Evolutionary conservation across 495 filamentous ascomycete species (phyloP).

Genomic region (Elasticomyces elasticus): DNA sequence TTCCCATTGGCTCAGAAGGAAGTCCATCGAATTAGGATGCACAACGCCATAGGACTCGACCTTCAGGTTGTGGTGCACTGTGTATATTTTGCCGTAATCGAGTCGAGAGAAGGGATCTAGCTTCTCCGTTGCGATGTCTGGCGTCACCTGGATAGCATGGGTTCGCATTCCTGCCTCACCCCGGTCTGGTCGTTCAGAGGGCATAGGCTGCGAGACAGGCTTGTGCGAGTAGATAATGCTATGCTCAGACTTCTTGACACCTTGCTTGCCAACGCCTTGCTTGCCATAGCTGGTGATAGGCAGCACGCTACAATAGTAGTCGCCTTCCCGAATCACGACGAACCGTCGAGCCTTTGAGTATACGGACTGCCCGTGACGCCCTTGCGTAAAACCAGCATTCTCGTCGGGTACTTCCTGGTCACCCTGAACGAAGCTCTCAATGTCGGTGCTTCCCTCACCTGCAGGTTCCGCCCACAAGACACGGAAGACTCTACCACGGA

Average conservation of each 20-base stretch:
- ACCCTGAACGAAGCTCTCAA: slow-evolving; percentile 5
- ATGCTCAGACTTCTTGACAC: slow-evolving; percentile 21
- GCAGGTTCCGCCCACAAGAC: slow-evolving; percentile 23
- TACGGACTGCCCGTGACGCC: slow-evolving; percentile 11
- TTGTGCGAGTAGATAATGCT: slow-evolving; percentile 26
- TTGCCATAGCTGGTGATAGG: slow-evolving; percentile 23
- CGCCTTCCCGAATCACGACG: slow-evolving; percentile 22
- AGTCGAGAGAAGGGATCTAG: slow-evolving; percentile 34
- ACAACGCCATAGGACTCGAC: slow-evolving; percentile 32
- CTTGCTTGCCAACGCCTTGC: slow-evolving; percentile 16
- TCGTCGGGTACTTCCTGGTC: slow-evolving; percentile 1
- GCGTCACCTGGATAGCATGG: slow-evolving; percentile 7
- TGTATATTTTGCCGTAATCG: slow-evolving; percentile 41
- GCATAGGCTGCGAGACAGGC: not conserved
- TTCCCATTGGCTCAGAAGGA: not conserved
- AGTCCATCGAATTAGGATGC: not conserved
- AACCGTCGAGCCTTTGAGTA: slow-evolving; percentile 25
- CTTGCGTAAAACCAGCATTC: too few species aligned
- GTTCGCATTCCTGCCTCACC: slow-evolving; percentile 12
- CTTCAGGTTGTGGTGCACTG: slow-evolving; percentile 41
- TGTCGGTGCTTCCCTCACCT: slow-evolving; percentile 8
- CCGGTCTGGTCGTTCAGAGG: not conserved
- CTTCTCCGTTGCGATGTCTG: not conserved
- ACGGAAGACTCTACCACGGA: slow-evolving; percentile 5
- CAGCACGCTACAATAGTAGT: slow-evolving; percentile 14